Conservation (phyloP, 1,284 basidiomycete genomes). For the Austropuccinia psidii region DNA sequence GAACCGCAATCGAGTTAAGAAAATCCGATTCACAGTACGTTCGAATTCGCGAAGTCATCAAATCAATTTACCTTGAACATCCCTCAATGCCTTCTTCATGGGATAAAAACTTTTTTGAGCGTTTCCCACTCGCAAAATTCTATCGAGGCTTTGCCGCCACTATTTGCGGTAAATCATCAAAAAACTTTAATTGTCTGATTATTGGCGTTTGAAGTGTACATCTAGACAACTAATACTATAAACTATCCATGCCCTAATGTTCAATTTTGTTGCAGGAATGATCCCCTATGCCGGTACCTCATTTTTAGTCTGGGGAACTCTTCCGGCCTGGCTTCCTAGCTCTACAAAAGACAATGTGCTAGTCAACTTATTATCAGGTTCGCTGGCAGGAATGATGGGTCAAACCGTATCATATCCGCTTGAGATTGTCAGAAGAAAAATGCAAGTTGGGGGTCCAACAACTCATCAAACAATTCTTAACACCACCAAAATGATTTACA, state of each 20-base stretch:
- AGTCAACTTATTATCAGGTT: slow-evolving; percentile 67
- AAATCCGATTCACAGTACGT: slow-evolving; percentile 50
- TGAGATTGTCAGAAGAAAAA: slow-evolving; percentile 82
- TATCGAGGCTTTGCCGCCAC: slow-evolving; percentile 93
- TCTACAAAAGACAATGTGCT: slow-evolving; percentile 46
- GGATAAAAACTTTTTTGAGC: slow-evolving; percentile 10
- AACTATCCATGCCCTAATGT: background rate
- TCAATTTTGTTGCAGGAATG: slow-evolving; percentile 57
- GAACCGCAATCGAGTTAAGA: slow-evolving; percentile 69
- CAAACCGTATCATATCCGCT: slow-evolving; percentile 95
- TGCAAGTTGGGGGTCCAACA: slow-evolving; percentile 81
- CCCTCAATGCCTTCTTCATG: slow-evolving; percentile 5
- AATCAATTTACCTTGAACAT: slow-evolving; percentile 62
- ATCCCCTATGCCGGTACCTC: slow-evolving; percentile 94
- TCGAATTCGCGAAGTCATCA: slow-evolving; percentile 59
- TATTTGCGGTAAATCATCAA: slow-evolving; percentile 50
- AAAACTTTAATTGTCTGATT: background rate
- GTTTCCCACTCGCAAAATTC: slow-evolving; percentile 69
- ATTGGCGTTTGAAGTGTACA: no score
- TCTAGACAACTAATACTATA: background rate
- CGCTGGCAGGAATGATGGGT: slow-evolving; percentile 75
- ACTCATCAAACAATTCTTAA: slow-evolving; percentile 45
- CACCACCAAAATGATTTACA: slow-evolving; percentile 60
- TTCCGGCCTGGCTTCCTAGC: slow-evolving; percentile 52
- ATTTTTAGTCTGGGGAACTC: slow-evolving; percentile 82